A percentile compares a stretch with the other conserved stretches of the same genome.
These are phyloP conservation scores for Arthrobotrys conoides DNA, from an alignment of 2,329 filamentous ascomycete species.

Conservation along the genomic window DNA sequence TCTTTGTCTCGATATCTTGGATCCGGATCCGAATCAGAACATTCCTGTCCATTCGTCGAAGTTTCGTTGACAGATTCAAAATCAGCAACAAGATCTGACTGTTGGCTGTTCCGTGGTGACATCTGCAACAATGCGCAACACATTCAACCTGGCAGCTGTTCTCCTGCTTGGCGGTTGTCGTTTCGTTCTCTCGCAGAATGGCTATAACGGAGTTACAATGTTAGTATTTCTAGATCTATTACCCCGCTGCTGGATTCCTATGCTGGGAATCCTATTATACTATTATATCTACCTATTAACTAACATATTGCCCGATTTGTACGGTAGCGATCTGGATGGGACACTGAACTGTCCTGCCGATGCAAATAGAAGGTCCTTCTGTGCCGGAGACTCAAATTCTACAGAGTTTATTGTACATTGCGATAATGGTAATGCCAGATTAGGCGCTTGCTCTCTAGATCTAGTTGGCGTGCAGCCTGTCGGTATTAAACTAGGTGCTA, in stretches of 20 bases:
- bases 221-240: slow-evolving; percentile 21
- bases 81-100: too few species aligned
- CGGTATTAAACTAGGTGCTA: slow-evolving; percentile 45
- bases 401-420: slow-evolving; percentile 57
- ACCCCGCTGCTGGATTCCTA: slow-evolving; percentile 2
- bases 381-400: slow-evolving; percentile 53
- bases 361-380: slow-evolving; percentile 26
- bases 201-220: slow-evolving; percentile 52
- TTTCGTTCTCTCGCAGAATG: slow-evolving; percentile 21
- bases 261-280: background rate
- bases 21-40: slow-evolving; percentile 11
- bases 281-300: too few species aligned
- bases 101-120: background rate
- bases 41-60: background rate
- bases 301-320: background rate
- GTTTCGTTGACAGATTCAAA: background rate
- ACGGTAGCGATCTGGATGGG: slow-evolving; percentile 53
- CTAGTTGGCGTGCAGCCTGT: slow-evolving; percentile 29
- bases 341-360: slow-evolving; percentile 46
- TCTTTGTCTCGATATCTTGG: slow-evolving; percentile 31
- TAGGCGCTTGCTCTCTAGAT: slow-evolving; percentile 43
- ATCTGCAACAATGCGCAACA: slow-evolving; percentile 61
- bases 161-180: slow-evolving; percentile 46
- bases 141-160: slow-evolving; percentile 32
- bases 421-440: slow-evolving; percentile 26